Evolutionary conservation across 306 rosid species (phyloP).

Genomic region (Delonix regia): DNA sequence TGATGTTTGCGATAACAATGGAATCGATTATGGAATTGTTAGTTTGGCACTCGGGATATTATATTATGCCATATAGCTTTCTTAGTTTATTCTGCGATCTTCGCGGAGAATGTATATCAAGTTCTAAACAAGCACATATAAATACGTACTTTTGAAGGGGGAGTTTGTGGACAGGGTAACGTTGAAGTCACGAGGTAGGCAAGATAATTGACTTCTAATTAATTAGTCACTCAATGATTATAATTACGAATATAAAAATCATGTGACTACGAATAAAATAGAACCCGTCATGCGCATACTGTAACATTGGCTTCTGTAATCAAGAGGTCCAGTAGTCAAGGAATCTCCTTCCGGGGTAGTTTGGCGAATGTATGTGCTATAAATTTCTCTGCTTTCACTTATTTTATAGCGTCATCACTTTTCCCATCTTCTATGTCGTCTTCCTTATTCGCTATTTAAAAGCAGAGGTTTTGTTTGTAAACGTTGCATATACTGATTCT

Average conservation of each 20-base stretch:
- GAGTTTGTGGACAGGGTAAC: neutral
- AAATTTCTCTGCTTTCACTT: conserved; percentile 36
- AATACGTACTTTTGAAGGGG: conserved; percentile 21
- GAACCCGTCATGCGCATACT: conserved; percentile 27
- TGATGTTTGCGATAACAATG: neutral
- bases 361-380: conserved; percentile 42
- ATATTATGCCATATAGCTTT: neutral
- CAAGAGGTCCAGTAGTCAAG: conserved; percentile 50
- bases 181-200: conserved; percentile 49
- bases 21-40: conserved; percentile 39
- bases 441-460: conserved; percentile 35
- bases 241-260: neutral
- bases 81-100: conserved; percentile 12
- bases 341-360: conserved; percentile 43
- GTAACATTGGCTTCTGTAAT: conserved; percentile 31
- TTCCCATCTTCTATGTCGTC: conserved; percentile 24
- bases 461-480: conserved; percentile 9
- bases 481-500: conserved; percentile 12
- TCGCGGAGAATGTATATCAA: conserved; percentile 32
- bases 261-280: neutral
- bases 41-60: conserved; percentile 27
- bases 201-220: neutral
- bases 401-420: conserved; percentile 33
- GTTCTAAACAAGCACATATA: conserved; percentile 23
- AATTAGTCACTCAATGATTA: neutral